Evolutionary conservation across 129 eudicot species (phyloP), one percentile per base, ranked within the genome.

Genomic region (Escallonia rubra): DNA sequence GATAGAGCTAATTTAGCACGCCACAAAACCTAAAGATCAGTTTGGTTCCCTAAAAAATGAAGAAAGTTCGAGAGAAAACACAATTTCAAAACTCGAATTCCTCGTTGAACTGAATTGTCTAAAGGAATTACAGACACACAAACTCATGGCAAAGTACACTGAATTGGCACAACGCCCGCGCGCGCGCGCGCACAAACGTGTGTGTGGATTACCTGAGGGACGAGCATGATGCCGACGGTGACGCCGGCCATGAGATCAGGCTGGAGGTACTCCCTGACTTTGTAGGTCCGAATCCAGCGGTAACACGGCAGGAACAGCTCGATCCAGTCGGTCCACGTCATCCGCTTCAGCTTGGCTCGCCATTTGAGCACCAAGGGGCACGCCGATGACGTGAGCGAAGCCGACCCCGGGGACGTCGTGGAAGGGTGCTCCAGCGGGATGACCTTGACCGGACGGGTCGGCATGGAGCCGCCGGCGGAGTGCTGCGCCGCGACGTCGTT

Each of bases 141-240:
- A 23, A 23, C 34, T 23, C 34, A 23, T 23, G 34, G 34, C 34
- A 23, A 23, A 23, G 34, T 23, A 23, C 34, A 23, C 34, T 23
- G 34, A 23, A 23, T 23, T 23, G 34, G 34, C 34, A 23, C 1
- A 23, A 23, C 34, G 34, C 34, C 34, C 34, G 34, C 34, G 34
- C 34, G 34, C 34, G 34, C 34, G 34, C 34, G 34, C 34, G 1
- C 34, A 23, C 34, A 23, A 23, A 23, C 34, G 0, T 23, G 34
- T 23, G 34, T 23, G 34, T 23, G 41, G 62, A 4, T 8, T 15
- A 91, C 98, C 98, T 92, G 98, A 78, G 98, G 96, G 46, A 92
- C 96, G 16, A 92, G 91, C 98, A 92, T 92, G 74, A 92, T 75
- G 13, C 96, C 98, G 69, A 92, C 98, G 46, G 98, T 92, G 63